Base-by-base conservation (phyloP, 345 rosid species). In the Triadica sebifera region DNA sequence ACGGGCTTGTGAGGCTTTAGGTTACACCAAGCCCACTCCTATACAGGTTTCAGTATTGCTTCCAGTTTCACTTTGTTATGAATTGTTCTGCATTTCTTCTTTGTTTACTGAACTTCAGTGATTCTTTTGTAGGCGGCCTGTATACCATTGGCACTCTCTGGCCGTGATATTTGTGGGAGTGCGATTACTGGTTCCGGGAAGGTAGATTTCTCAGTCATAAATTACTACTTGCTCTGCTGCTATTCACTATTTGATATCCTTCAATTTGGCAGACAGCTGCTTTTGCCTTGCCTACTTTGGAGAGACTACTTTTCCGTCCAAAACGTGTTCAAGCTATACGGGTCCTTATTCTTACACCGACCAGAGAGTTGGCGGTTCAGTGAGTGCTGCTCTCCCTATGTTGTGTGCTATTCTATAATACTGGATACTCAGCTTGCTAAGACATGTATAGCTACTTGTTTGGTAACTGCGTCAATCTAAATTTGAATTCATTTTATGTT, bases 131-230 rank as follows among this genome's bases (percentile, higher is more conserved):
- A 94, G 99, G 95, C 98, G 37, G 99, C 98, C 0, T 93, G 97
- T 82, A 84, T 95, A 78, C 99, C 98, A 56, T 72, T 90, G 69
- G 98, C 97, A 4, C 82, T 95, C 78, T 79, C 87, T 0, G 99
- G 99, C 47, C 97, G 99, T 22, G 98, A 95, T 84, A 94, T 95
- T 67, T 95, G 98, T 76, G 99, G 96, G 15, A 95, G 98, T 75
- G 99, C 99, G 50, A 84, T 95, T 68, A 95, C 99, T 77, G 98
- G 99, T 71, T 95, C 98, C 6, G 99, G 98, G 20, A 93, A 95
- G 98, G 99, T 95, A 75, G 52, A 8, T 49, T 53, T 0, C 55
- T 17, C 37, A 34, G 61, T 12, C 0, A 4, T 67, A 8, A 46
- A 37, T 39, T 34, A 60, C 13, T 12, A 34, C 12, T 22, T 61